Evolutionary conservation across 768 basidiomycete genomes (phyloP).

Genomic region (Mycena pura): DNA sequence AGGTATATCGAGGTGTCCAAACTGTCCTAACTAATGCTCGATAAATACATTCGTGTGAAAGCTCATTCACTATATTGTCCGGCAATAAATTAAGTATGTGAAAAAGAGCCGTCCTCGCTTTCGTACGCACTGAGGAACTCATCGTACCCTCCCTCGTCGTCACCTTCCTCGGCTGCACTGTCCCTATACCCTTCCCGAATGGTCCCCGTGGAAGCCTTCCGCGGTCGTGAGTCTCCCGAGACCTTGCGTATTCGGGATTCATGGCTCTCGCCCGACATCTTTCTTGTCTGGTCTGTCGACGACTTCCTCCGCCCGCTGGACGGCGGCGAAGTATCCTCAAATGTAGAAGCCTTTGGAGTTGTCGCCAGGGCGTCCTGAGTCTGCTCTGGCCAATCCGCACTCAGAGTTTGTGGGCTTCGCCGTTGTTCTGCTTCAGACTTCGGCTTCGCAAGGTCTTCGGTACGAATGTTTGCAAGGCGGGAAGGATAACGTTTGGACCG

Average conservation of each 20-base stretch:
- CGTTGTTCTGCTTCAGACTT: conserved; percentile 37
- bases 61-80: conserved; percentile 12
- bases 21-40: conserved; percentile 34
- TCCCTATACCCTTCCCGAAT: conserved; percentile 52
- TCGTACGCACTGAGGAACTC: conserved; percentile 83
- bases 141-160: conserved; percentile 76
- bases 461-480: conserved; percentile 56
- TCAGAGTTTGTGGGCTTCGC: conserved; percentile 53
- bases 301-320: conserved; percentile 30
- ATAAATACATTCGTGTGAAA: conserved; percentile 13
- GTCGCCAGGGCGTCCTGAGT: conserved; percentile 48
- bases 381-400: conserved; percentile 61
- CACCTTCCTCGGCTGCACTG: conserved; percentile 78
- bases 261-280: conserved; percentile 46
- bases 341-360: conserved; percentile 65
- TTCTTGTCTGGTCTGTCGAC: conserved; percentile 45
- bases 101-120: conserved; percentile 60
- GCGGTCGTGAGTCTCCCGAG: conserved; percentile 46
- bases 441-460: conserved; percentile 41
- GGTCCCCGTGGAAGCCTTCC: conserved; percentile 56
- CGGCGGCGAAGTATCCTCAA: conserved; percentile 45
- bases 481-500: conserved; percentile 58
- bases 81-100: conserved; percentile 22
- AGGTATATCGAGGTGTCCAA: conserved; percentile 69
- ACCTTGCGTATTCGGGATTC: conserved; percentile 50